Base-by-base conservation (phyloP, 164 flowering plant genomes). In the Vitis cinerea region DNA sequence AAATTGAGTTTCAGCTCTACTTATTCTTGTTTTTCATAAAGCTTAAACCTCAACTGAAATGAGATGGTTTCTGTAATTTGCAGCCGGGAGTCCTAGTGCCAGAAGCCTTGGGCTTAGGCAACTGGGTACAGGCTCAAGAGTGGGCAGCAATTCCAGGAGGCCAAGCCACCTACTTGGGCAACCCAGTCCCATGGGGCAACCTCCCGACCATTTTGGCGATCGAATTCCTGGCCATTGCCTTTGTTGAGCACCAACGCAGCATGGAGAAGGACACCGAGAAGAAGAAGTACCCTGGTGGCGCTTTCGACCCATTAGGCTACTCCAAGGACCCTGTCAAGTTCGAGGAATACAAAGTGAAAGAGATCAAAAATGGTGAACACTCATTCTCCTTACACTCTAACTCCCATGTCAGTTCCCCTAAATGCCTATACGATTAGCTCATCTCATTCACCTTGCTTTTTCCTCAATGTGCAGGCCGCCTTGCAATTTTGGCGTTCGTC, bases 111-210 rank as follows among this genome's bases (percentile, higher is more conserved):
- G 99, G 99, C 0, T 77, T 88, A 57, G 99, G 99, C 27, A 95
- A 95, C 87, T 95, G 99, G 98, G 99, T 93, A 49, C 77, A 95
- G 78, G 99, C 98, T 7, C 98, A 93, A 77, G 97, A 95, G 62
- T 95, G 98, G 98, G 99, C 99, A 0, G 99, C 98, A 4, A 8
- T 84, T 14, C 99, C 98, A 5, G 98, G 96, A 8, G 99, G 99
- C 10, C 99, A 91, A 75, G 99, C 97, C 0, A 93, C 98, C 7
- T 95, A 91, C 87, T 76, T 95, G 70, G 99, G 99, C 37, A 83
- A 88, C 85, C 94, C 97, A 29, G 98, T 95, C 7, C 99, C 98
- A 60, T 95, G 99, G 99, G 98, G 99, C 15, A 90, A 91, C 56
- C 87, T 93, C 27, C 98, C 99, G 10, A 93, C 90, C 70, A 91